Evolutionary conservation across 495 filamentous ascomycete species (phyloP), one percentile per base, ranked within the genome.

Genomic region (Penicillium argentinense): DNA sequence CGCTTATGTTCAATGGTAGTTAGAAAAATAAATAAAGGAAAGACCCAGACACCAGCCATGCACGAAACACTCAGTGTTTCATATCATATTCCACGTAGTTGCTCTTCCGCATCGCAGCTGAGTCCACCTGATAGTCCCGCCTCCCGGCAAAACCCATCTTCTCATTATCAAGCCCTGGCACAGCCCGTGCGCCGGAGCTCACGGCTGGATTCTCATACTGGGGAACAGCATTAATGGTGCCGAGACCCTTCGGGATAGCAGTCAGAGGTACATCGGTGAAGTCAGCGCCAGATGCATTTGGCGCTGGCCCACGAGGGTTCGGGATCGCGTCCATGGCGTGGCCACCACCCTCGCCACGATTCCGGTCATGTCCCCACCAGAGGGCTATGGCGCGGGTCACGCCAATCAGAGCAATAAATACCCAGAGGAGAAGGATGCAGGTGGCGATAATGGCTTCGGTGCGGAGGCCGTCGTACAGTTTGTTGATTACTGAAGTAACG

Each of bases 391-490:
- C 84, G 39, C 88, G 82, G 39, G 79, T 58, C 41, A 91, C 52
- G 39, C 88, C 93, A 40, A 87, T 77, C 18, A 96, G 73, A 2
- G 86, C 73, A 38, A 95, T 75, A 37, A 95, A 47, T 33, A 96
- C 51, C 80, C 89, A 98, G 3, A 91, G 62, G 0, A 83, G 64
- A 2, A 96, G 64, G 19, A 98, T 64, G 34, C 67, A 78, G 0
- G 76, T 69, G 5, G 90, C 84, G 54, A 97, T 89, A 44, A 91
- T 77, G 1, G 87, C 83, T 64, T 96, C 88, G 22, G 79, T 78
- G 27, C 77, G 72, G 43, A 97, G 84, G 45, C 74, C 78, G 23
- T 75, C 69, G 44, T 75, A 68, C 33, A 97, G 71, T 47, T 79
- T 77, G 43, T 70, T 67, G 24, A 80, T 77, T 36, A 96, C 80